Evolutionary conservation across 2,329 filamentous ascomycete species (phyloP).

Genomic region (Fusarium sp.): DNA sequence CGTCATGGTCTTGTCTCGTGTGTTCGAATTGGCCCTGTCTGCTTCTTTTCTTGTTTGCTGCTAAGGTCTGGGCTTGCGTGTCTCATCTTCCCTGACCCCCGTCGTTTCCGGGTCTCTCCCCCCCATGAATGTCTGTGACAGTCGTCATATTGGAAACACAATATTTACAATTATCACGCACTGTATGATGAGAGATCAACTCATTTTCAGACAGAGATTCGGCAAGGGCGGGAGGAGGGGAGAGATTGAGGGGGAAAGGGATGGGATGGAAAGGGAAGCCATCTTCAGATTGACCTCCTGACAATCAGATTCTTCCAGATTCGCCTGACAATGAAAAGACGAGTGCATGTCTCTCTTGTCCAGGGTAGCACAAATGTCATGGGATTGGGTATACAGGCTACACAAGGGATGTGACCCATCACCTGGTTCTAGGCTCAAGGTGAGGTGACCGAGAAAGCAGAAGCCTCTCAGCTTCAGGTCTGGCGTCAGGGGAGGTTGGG

Average conservation of each 20-base stretch:
- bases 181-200: constrained; percentile 7
- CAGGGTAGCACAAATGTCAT: constrained; percentile 34
- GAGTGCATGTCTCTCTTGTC: constrained; percentile 5
- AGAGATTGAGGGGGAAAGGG: neutral
- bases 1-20: constrained; percentile 9
- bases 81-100: constrained; percentile 19
- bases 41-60: neutral
- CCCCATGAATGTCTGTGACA: constrained; percentile 11
- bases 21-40: constrained; percentile 7
- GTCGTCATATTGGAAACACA: constrained; percentile 18
- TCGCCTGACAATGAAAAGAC: constrained; percentile 14
- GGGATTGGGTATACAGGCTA: constrained; percentile 10
- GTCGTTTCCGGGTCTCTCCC: neutral
- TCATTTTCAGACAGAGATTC: constrained; percentile 13
- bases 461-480: constrained; percentile 19
- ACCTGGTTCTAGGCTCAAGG: constrained; percentile 8
- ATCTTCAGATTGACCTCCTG: constrained; percentile 18
- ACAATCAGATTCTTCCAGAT: constrained; percentile 14
- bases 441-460: constrained; percentile 23
- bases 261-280: neutral
- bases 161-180: constrained; percentile 25
- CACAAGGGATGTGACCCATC: constrained; percentile 27
- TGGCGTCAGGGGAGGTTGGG: constrained; percentile 11
- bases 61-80: constrained; percentile 6
- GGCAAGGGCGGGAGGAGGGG: constrained; percentile 6